Evolutionary conservation across 192 early-diverging fungal species (phyloP), one percentile per base, ranked within the genome.

Genomic region (Podila verticillata): DNA sequence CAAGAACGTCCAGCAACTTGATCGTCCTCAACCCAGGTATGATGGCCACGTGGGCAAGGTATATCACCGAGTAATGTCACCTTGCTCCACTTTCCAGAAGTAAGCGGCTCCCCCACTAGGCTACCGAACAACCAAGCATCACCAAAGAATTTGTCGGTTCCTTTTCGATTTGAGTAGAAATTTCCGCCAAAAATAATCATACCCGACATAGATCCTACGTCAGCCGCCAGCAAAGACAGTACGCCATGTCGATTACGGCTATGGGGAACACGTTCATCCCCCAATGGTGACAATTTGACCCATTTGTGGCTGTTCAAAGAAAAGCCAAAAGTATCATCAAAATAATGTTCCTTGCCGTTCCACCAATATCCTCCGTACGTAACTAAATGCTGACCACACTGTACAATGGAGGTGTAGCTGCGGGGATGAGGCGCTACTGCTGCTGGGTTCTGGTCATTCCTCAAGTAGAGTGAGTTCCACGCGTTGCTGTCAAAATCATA

Each of bases 171-270:
- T 7, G 4, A 0, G 54, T 72, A 72, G 61, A 57, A 72, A 57
- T 72, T 72, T 47, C 70, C 70, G 17, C 70, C 70, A 72, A 72
- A 72, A 47, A 57, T 72, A 26, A 72, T 72, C 61, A 72, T 72
- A 28, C 70, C 70, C 36, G 51, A 57, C 69, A 44, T 57, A 5
- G 70, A 72, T 63, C 61, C 48, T 64, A 6, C 70, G 26, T 72
- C 61, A 22, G 62, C 5, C 36, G 1, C 60, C 4, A 61, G 48
- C 20, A 72, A 48, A 7, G 70, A 39, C 62, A 72, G 70, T 56
- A 24, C 54, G 51, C 70, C 54, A 64, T 72, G 70, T 57, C 70
- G 70, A 64, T 72, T 72, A 22, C 70, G 70, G 35, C 49, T 36
- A 64, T 64, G 70, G 19, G 70, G 70, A 57, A 72, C 70, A 57